These are phyloP conservation scores for Fusarium buxicola DNA, from an alignment of 2,329 filamentous ascomycete species.

Conservation along the genomic window DNA sequence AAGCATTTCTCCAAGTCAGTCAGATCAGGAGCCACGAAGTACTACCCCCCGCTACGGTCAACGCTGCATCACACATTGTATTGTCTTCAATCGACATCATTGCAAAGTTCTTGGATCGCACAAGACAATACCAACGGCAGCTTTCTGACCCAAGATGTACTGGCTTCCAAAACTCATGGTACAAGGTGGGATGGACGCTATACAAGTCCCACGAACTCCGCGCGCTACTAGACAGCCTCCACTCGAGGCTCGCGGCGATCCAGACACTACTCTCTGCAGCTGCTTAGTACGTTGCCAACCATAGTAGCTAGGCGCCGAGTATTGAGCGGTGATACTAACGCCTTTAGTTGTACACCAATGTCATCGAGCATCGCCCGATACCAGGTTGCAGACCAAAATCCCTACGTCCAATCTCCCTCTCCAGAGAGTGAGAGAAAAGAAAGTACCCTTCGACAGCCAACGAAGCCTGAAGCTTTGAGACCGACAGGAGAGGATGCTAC, in stretches of 20 bases:
- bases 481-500: too few species aligned
- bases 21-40: slow-evolving; percentile 6
- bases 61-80: slow-evolving; percentile 7
- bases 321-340: not conserved
- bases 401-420: not conserved
- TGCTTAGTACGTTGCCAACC: not conserved
- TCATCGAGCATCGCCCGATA: not conserved
- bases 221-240: slow-evolving; percentile 1
- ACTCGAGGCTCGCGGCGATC: slow-evolving; percentile 2
- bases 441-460: too few species aligned
- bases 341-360: not conserved
- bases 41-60: slow-evolving; percentile 4
- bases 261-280: slow-evolving; percentile 1
- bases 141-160: not conserved
- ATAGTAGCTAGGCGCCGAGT: not conserved
- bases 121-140: slow-evolving; percentile 1
- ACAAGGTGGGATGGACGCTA: slow-evolving; percentile 9
- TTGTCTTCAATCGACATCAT: slow-evolving; percentile 9
- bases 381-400: not conserved
- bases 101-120: slow-evolving; percentile 3
- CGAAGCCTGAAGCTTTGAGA: too few species aligned
- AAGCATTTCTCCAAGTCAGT: slow-evolving; percentile 10
- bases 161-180: slow-evolving; percentile 2
- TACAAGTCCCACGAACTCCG: slow-evolving; percentile 10
- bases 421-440: too few species aligned